These are phyloP conservation scores for Toxoplasma gondii DNA, from an alignment of 169 alveolate genomes.

Conservation along the genomic window DNA sequence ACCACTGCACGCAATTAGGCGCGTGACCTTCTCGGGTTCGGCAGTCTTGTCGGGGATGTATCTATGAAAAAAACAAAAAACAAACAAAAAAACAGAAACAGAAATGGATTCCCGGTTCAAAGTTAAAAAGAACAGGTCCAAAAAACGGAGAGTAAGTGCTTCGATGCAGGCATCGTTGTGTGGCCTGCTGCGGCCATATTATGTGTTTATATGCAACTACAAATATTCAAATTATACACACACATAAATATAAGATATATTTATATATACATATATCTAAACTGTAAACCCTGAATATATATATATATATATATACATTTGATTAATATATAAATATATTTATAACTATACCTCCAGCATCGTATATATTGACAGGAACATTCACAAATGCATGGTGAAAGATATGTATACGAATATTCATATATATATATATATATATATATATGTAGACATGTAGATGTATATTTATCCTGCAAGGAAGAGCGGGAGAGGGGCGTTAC, in stretches of 20 bases:
- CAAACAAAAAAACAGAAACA: neutral
- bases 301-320: neutral
- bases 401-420: too few relatives aligned
- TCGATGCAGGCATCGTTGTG: too few relatives aligned
- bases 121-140: neutral
- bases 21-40: constrained; percentile 73
- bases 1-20: constrained; percentile 91
- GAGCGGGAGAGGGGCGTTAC: neutral
- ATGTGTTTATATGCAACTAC: too few relatives aligned
- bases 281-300: too few relatives aligned
- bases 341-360: too few relatives aligned
- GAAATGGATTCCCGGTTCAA: neutral
- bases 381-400: too few relatives aligned
- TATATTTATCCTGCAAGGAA: neutral
- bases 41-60: constrained; percentile 59
- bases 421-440: neutral
- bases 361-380: too few relatives aligned
- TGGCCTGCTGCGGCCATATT: too few relatives aligned
- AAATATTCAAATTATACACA: too few relatives aligned
- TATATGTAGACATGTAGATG: neutral
- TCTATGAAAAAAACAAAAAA: neutral
- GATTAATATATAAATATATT: too few relatives aligned
- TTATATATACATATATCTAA: neutral
- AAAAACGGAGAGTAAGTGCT: neutral
- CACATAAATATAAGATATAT: neutral